Evolutionary conservation across 176 grass and related monocot genomes (phyloP).

Genomic region (Pontederia paniculata): DNA sequence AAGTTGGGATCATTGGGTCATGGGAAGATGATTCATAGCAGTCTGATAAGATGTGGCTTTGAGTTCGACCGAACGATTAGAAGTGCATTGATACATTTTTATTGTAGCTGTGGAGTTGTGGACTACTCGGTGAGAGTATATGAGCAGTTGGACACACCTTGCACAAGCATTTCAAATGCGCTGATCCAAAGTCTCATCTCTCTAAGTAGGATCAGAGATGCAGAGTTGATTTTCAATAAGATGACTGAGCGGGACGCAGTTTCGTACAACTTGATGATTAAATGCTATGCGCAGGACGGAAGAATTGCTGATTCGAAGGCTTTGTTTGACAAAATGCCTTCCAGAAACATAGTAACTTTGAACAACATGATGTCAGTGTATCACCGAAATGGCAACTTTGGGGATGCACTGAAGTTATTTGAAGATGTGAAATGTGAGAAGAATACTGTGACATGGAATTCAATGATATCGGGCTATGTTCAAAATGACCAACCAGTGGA

Average conservation of each 20-base stretch:
- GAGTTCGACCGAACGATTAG: constrained; percentile 27
- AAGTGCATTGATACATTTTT: neutral
- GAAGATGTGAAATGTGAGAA: constrained; percentile 34
- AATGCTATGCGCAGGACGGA: constrained; percentile 26
- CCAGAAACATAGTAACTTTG: constrained; percentile 38
- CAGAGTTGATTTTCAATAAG: too few relatives aligned
- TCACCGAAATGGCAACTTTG: constrained; percentile 32
- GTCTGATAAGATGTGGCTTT: constrained; percentile 29
- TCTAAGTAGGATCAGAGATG: too few relatives aligned
- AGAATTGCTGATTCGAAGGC: constrained; percentile 32
- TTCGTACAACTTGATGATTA: constrained; percentile 53
- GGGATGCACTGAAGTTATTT: constrained; percentile 35
- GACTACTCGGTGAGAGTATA: too few relatives aligned
- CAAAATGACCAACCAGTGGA: constrained; percentile 35
- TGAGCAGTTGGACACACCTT: too few relatives aligned
- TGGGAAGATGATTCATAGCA: constrained; percentile 33
- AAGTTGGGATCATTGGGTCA: constrained; percentile 27
- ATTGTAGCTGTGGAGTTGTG: too few relatives aligned
- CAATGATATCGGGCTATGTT: constrained; percentile 52
- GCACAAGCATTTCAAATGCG: too few relatives aligned
- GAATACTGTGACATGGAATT: too few relatives aligned
- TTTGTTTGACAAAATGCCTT: constrained; percentile 48
- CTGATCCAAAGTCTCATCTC: too few relatives aligned
- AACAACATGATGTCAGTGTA: constrained; percentile 27
- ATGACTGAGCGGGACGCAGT: neutral